Base-by-base conservation (phyloP, 192 early-diverging fungal species). In the Spizellomyces punctatus region DNA sequence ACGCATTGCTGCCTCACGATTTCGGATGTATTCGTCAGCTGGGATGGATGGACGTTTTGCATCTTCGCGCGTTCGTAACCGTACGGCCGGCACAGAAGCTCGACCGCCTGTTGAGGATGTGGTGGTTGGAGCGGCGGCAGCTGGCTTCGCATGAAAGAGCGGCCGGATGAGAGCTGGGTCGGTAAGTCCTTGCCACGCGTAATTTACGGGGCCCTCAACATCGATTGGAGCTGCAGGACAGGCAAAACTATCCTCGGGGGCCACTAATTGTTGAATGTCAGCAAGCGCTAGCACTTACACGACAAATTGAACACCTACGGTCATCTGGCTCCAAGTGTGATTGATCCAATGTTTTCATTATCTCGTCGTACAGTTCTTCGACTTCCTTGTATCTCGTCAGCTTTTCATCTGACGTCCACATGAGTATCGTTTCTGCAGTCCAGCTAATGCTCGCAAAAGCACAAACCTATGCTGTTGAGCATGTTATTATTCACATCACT, bases 291-390 rank as follows among this genome's bases (percentile, higher is more conserved):
- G 50, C 43, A 10, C 27, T 12, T 12, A 16, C 16, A 64, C 12
- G 41, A 65, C 19, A 22, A 1, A 27, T 36, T 54, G 50, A 9
- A 46, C 41, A 6, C 70, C 17, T 48, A 83, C 80, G 66, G 47
- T 79, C 78, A 41, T 79, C 73, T 6, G 71, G 71, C 16, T 86
- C 83, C 22, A 86, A 60, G 67, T 83, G 79, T 42, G 57, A 73
- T 22, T 76, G 72, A 10, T 66, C 58, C 12, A 54, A n/a, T 4
- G 82, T 75, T 58, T 76, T 82, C 80, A 86, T 87, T 46, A 87
- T 87, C 73, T 83, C 86, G n/a, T 73, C 73, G 63, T 87, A 87
- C 8, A 87, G 71, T 68, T 85, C 83, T 71, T 86, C 83, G 19
- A 83, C 81, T 57, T 87, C 86, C 57, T 87, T 87, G 75, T 69